A percentile compares a stretch with the other conserved stretches of the same genome.
phyloP scores from a whole-genome alignment of 2,329 filamentous ascomycete species.

The Coniochaeta hoffmannii region DNA sequence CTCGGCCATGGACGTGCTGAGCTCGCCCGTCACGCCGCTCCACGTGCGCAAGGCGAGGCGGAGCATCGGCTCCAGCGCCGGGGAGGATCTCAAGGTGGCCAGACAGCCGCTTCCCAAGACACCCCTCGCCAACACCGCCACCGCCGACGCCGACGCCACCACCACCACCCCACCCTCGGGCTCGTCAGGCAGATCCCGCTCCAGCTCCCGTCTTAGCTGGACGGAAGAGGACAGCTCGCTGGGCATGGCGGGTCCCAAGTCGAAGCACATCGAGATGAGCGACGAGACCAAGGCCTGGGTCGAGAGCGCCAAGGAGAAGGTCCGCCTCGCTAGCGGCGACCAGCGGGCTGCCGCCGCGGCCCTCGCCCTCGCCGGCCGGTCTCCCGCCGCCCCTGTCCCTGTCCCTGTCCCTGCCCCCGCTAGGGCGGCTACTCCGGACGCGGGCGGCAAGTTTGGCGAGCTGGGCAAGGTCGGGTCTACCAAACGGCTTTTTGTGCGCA shows the following conservation, averaged over 20 bases:
- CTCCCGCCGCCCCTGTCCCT: not conserved
- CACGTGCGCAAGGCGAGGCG: conserved; percentile 46
- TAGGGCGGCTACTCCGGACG: not conserved
- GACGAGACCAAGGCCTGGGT: conserved; percentile 74
- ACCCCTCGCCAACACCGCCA: conserved; percentile 31
- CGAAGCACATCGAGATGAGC: conserved; percentile 58
- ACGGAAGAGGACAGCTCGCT: conserved; percentile 53
- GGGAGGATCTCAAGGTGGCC: conserved; percentile 12
- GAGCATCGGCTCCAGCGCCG: conserved; percentile 29
- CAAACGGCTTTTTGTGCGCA: conserved; percentile 57
- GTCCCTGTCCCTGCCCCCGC: too few species aligned
- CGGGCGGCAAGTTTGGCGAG: conserved; percentile 51
- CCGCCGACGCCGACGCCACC: conserved; percentile 24
- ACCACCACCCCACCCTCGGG: conserved; percentile 37
- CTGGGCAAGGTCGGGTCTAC: conserved; percentile 66
- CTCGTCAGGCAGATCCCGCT: conserved; percentile 37
- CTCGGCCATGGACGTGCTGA: conserved; percentile 29
- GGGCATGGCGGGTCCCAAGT: conserved; percentile 63
- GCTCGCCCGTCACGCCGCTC: conserved; percentile 37
- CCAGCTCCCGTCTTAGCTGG: conserved; percentile 49
- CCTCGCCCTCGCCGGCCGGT: not conserved
- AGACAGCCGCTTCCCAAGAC: conserved; percentile 17
- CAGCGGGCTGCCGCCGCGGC: conserved; percentile 23
- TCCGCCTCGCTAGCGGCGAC: conserved; percentile 61
- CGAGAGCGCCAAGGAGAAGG: conserved; percentile 74